Base-by-base conservation (phyloP, 2,329 filamentous ascomycete genomes). In the Lecanicillium sp. region DNA sequence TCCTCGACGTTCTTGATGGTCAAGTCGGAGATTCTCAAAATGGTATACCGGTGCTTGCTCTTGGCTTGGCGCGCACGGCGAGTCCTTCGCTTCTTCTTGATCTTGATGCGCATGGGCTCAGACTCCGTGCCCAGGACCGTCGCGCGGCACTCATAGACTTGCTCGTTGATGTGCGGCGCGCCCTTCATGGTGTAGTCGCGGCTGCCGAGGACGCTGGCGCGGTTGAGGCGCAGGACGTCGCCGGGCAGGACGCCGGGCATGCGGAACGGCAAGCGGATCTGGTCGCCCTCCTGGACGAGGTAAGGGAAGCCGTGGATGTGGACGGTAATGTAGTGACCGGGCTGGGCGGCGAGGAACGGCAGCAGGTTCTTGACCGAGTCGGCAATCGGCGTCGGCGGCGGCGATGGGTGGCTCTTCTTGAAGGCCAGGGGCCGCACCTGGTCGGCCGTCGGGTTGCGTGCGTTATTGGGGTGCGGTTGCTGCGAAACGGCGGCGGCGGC, bases 11-110 rank as follows among this genome's bases (percentile, higher is more conserved):
- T 61, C 55, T 74, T 73, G 50, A 95, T 75, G 62, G 78, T 84
- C 54, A 97, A 63, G 68, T 97, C 87, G 62, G 86, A 85, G 54
- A 98, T 86, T 61, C 83, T 78, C 67, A 98, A 62, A 19, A 95
- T 79, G 3, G 93, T 98, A 67, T 86, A 95, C 60, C 80, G 77
- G 64, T 95, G 88, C 78, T 98, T 96, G 74, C 89, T 96, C 71
- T 77, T 84, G 9, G 93, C 85, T 51, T 78, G 81, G 73, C 83
- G 88, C 42, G 79, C 77, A 62, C 85, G 77, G 61, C 87, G 73
- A 66, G 85, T 85, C 60, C 81, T 86, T 73, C 82, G 71, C 78
- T 90, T 90, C 58, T 79, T 91, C 78, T 91, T 91, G 69, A 87
- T 74, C 71, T 87, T 87, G 57, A 83, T 71, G 50, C 87, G 74